Base-by-base conservation (phyloP, 1,139 yeast species). In the Candida buenavistaensis region DNA sequence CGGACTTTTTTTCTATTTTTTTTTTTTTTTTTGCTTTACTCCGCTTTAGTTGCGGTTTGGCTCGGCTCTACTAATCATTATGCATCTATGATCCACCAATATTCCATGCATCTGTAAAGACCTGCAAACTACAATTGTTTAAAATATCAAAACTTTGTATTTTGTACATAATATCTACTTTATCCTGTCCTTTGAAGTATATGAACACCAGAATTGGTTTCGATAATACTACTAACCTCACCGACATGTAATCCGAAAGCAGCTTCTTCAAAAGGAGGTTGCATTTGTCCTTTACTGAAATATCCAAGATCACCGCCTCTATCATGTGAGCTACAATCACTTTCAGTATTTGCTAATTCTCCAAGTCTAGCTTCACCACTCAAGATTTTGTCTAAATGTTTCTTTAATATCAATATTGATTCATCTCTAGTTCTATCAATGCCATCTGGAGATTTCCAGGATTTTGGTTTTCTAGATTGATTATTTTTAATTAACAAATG, bases 271-370 rank as follows among this genome's bases (percentile, higher is more conserved):
- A 92, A 92, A 39, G 82, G 68, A 30, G 96, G 96, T 57, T 92
- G 97, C 98, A 92, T 92, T 52, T 83, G 90, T 24, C 96, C 96
- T 40, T 74, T 78, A 15, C 86, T 88, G 55, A 92, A 92, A 55
- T 66, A 80, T 0, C 98, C 98, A 51, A 92, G 70, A 57, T 92
- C 98, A 28, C 98, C 98, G 17, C 89, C 89, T 51, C 87, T 80
- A 30, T 83, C 69, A 48, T 86, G 95, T 7, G 95, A 84, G 14
- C 86, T 76, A 59, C 97, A 89, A 57, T 92, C 98, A 45, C 95
- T 83, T 54, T 88, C 95, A 3, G 89, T 77, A 32, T 69, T 57
- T 0, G 97, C 97, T 45, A 90, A 62, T 30, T 85, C 86, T 28
- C 76, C 75, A 33, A 92, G 73, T 13, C 80, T 71, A 20, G 73